Base-by-base conservation (phyloP, 805 yeast species). In the Cyberlindnera mrakii region DNA sequence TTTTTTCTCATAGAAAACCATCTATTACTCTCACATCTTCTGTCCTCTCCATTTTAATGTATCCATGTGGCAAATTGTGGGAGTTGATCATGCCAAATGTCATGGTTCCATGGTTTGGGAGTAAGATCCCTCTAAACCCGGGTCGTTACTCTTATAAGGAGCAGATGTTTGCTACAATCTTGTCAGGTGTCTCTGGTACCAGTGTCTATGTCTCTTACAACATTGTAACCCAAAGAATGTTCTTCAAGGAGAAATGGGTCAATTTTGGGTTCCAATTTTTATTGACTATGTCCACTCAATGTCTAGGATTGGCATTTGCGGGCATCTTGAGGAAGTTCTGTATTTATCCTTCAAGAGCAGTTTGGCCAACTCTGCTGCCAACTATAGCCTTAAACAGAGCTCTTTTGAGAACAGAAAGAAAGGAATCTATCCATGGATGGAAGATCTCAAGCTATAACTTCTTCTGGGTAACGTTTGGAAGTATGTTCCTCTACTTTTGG, bases 111-210 rank as follows among this genome's bases (percentile, higher is more conserved):
- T 30, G 67, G 33, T 47, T 56, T 33, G 73, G 78, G 40, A 63
- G 54, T 25, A 64, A 68, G 49, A 53, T 61, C 45, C 65, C 69
- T 7, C 57, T 80, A 42, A 78, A 78, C 57, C 82, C 82, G 3
- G 83, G 85, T 10, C 82, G 82, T 11, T 82, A 84, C 82, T 64
- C 69, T 25, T 66, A 59, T 48, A 80, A 80, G 55, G 86, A 80
- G 53, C 87, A 81, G 58, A 77, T 79, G 80, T 68, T 82, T 45
- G 67, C 82, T 2, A 75, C 86, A 49, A 48, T 65, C 42, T 61
- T 66, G 33, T 66, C 67, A 20, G 64, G 49, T 40, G 52, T 46
- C 35, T 40, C 71, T 14, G 54, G 57, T 16, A 57, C 61, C 9
- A 49, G 55, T 27, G 57, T 62, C 32, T 64, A 65, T 41, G 72